Percentiles rank a stretch among this genome's conserved stretches.
Conservation (phyloP, 2,329 filamentous ascomycete species). For the Colletotrichum lupini region DNA sequence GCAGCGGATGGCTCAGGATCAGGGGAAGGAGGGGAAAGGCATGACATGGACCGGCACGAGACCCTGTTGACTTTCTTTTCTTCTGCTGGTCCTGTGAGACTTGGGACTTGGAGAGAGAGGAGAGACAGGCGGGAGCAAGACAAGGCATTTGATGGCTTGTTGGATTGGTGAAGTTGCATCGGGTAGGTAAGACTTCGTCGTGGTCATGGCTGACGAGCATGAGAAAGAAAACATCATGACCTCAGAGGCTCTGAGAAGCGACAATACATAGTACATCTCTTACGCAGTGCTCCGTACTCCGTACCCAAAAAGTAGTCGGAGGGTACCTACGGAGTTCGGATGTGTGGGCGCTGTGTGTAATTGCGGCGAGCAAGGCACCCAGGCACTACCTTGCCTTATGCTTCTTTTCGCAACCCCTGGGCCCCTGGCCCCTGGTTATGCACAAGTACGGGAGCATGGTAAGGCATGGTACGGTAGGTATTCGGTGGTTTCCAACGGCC, state of each 20-base stretch:
- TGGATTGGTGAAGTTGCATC: not conserved
- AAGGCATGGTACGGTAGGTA: not conserved
- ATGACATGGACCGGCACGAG: not conserved
- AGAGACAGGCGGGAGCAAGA: not conserved
- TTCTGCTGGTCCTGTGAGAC: not conserved
- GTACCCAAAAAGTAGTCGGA: not conserved
- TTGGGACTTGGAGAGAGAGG: not conserved
- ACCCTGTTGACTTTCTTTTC: not conserved
- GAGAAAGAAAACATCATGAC: not conserved
- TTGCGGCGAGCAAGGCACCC: not conserved
- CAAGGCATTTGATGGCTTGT: not conserved
- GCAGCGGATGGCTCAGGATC: not conserved
- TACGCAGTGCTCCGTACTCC: no score
- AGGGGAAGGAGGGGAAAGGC: not conserved
- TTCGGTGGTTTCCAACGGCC: not conserved
- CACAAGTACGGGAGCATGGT: no score
- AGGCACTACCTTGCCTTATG: constrained; percentile 20
- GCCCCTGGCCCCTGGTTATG: not conserved
- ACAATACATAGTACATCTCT: no score
- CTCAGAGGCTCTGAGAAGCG: no score
- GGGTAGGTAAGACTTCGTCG: not conserved
- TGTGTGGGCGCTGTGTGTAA: not conserved
- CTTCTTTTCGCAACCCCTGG: constrained; percentile 27
- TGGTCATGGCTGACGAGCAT: not conserved
- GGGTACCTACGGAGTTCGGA: not conserved